phyloP scores from a whole-genome alignment of 139 green algal species.

The Chlorella sp. region DNA sequence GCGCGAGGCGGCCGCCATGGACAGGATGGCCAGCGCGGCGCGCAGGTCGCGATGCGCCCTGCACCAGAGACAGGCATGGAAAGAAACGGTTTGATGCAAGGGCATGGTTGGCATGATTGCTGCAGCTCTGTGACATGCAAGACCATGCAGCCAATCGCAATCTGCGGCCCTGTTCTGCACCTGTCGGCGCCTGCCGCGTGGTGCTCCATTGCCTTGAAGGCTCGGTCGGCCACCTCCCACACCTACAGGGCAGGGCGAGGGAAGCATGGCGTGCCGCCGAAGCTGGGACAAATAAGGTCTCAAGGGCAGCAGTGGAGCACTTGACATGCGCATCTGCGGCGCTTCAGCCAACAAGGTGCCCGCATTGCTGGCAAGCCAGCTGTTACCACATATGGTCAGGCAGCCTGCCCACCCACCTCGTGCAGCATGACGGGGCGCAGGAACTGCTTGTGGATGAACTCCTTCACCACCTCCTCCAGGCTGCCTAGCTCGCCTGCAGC shows the following conservation, averaged over 20 bases:
- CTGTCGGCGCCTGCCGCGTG: background rate
- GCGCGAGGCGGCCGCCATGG: conserved; percentile 61
- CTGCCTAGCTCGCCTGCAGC: conserved; percentile 75
- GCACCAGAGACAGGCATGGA: background rate
- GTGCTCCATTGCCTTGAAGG: background rate
- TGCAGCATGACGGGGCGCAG: conserved; percentile 48
- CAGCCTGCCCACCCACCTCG: conserved; percentile 42
- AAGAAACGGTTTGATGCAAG: too few species aligned
- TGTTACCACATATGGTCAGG: too few species aligned
- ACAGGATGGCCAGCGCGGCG: conserved; percentile 68
- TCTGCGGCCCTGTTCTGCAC: background rate
- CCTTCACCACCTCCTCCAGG: conserved; percentile 73
- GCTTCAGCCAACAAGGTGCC: too few species aligned
- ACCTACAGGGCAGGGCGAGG: background rate
- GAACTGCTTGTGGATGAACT: conserved; percentile 52
- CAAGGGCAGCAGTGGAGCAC: too few species aligned
- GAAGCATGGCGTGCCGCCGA: too few species aligned
- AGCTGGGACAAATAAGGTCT: too few species aligned
- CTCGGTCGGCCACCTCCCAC: conserved; percentile 24
- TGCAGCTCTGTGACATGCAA: too few species aligned
- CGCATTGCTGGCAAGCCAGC: too few species aligned
- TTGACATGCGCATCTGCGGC: too few species aligned
- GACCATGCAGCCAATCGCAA: too few species aligned
- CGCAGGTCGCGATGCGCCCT: conserved; percentile 44
- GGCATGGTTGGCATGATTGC: too few species aligned